phyloP scores from a whole-genome alignment of 2,329 filamentous ascomycete genomes.

The Alternaria sp. region DNA sequence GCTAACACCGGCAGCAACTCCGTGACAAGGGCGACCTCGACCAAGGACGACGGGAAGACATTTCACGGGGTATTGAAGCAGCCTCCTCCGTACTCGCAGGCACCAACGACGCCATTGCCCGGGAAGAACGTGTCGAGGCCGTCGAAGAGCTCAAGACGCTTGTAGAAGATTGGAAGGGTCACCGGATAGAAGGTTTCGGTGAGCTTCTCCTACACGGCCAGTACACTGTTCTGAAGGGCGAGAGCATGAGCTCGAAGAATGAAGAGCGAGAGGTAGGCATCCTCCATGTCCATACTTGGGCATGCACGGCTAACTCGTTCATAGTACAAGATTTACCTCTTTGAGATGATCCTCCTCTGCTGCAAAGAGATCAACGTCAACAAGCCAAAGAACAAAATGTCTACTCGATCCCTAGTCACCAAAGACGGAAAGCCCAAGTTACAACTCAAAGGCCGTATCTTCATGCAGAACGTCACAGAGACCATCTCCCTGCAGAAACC shows the following conservation, averaged over 20 bases:
- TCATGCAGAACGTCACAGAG: slow-evolving; percentile 98
- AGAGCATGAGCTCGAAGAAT: slow-evolving; percentile 77
- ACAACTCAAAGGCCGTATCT: slow-evolving; percentile 95
- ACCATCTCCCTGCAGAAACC: slow-evolving; percentile 87
- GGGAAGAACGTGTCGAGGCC: slow-evolving; percentile 83
- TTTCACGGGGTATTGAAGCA: slow-evolving; percentile 78
- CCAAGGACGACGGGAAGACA: slow-evolving; percentile 73
- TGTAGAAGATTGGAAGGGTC: slow-evolving; percentile 97
- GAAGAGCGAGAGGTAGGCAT: slow-evolving; percentile 83
- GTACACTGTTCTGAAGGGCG: slow-evolving; percentile 85
- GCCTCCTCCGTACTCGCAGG: slow-evolving; percentile 82
- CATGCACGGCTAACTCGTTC: slow-evolving; percentile 18
- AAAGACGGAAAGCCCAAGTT: slow-evolving; percentile 78
- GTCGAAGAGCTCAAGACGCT: slow-evolving; percentile 80
- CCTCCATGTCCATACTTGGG: not conserved
- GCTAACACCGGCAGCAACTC: slow-evolving; percentile 68
- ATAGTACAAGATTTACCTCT: slow-evolving; percentile 96
- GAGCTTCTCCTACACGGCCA: slow-evolving; percentile 86
- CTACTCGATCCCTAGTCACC: slow-evolving; percentile 73
- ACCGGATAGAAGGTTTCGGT: slow-evolving; percentile 90
- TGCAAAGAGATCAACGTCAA: slow-evolving; percentile 93
- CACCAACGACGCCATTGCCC: slow-evolving; percentile 90
- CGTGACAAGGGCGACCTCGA: slow-evolving; percentile 82
- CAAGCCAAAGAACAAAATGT: slow-evolving; percentile 75
- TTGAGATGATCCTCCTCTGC: slow-evolving; percentile 92